Evolutionary conservation across 1,284 basidiomycete species (phyloP), one percentile per base, ranked within the genome.

Genomic region (Cerrena zonata): DNA sequence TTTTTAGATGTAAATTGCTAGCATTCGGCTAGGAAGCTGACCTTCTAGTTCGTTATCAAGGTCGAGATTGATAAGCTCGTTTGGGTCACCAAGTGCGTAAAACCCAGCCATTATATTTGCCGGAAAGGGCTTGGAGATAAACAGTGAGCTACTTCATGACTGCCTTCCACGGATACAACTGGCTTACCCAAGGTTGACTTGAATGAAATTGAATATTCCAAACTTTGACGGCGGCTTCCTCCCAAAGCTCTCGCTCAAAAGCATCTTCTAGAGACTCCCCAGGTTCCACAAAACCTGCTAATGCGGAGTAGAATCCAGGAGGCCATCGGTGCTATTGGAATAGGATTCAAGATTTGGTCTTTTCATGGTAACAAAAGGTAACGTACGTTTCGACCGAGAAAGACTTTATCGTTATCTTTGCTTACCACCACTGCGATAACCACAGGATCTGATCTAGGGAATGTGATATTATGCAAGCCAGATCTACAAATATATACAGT

Each of bases 41-140:
- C 91, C 89, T 64, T 89, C 86, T n/a, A 99, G 80, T 72, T 99
- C 95, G 60, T 96, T 95, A 65, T 98, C 95, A 13, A 99, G 78
- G 68, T 98, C 94, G 11, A 80, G 75, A 11, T 92, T 80, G 57
- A 98, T 86, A 2, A 79, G 78, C 57, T 89, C 75, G 10, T 78
- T 74, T 2, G 85, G 75, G 65, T 91, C 88, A 2, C 83, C 86
- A 42, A 79, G 76, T 4, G 89, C 89, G 61, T 85, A 94, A 64
- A 91, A 94, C 2, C 93, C 94, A 19, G 92, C 78, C 93, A 96
- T 95, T 26, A 95, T 72, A 67, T 86, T 94, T 25, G 91, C 83
- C 12, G 92, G 92, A 69, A 82, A 93, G 5, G 91, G 91, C 91
- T 89, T 50, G 44, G 15, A 42, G 34, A 22, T 41, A 36, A 37